Conservation (phyloP, 2,329 filamentous ascomycete genomes). For the Sporothrix humicola region DNA sequence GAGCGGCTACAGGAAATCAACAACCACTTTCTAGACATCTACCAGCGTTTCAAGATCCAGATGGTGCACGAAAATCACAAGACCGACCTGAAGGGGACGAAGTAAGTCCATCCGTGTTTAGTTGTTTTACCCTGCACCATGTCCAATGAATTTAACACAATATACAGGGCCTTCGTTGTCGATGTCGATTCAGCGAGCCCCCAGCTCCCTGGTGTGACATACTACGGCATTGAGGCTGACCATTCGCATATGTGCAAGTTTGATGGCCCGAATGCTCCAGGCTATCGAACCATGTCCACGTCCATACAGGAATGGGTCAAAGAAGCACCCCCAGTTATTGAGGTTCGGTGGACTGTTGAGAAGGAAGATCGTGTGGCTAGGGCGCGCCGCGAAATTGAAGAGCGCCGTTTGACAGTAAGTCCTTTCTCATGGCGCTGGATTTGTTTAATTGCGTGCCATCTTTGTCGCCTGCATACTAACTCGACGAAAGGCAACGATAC, state of each 20-base stretch:
- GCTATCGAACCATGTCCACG: constrained; percentile 61
- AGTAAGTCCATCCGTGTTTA: constrained; percentile 42
- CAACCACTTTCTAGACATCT: constrained; percentile 72
- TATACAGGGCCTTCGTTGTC: constrained; percentile 64
- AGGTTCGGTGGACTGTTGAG: constrained; percentile 65
- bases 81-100: constrained; percentile 70
- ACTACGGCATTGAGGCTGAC: constrained; percentile 76
- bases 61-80: constrained; percentile 79
- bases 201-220: constrained; percentile 69
- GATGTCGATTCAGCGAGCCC: constrained; percentile 73
- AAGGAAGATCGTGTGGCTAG: constrained; percentile 57
- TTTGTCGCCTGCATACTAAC: background rate
- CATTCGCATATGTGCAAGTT: constrained; percentile 78
- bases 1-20: constrained; percentile 78
- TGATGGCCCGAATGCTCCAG: constrained; percentile 65
- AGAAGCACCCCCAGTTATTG: constrained; percentile 61
- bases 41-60: constrained; percentile 72
- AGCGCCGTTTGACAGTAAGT: constrained; percentile 52
- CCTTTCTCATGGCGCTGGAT: background rate
- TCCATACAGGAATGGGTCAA: constrained; percentile 58
- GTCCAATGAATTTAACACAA: constrained; percentile 27
- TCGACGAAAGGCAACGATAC: background rate
- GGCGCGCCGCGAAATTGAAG: constrained; percentile 53
- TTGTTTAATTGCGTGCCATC: too few species aligned
- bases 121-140: too few species aligned